Base-by-base conservation (phyloP, 2,329 filamentous ascomycete species). In the Trichoderma sp. region DNA sequence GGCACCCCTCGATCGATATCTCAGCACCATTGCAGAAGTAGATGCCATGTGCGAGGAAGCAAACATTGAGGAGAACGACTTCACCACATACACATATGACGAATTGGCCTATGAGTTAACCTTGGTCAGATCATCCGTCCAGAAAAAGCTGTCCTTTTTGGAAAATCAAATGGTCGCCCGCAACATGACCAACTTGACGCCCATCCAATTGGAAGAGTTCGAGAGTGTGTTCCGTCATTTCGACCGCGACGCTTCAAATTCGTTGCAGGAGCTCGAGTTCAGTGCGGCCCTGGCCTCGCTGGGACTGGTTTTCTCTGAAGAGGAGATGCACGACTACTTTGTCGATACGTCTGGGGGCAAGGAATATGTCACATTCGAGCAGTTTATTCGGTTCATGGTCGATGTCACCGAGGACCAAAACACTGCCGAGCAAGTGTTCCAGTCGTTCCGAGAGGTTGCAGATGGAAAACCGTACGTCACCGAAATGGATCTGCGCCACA, bases 331-430 rank as follows among this genome's bases (percentile, higher is more conserved):
- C 81, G 91, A 95, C 68, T 95, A 95, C 77, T 99, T 98, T 82
- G 79, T 92, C 65, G 92, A 95, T 69, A 97, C 95, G n/a, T 95
- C 93, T 74, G 90, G 89, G 47, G 94, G 90, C 43, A 88, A 86
- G 75, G 92, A 91, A 81, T 89, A 92, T 75, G 96, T 99, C 66
- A 96, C 93, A 5, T 99, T 99, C 79, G 96, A 99, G 84, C 95
- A 98, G 82, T 99, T 99, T 80, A 99, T 99, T 80, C 91, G 93
- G 51, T 99, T 99, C 86, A 99, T 99, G 96, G 96, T 99, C 62
- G 94, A 97, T 76, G 96, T 98, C 64, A 99, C 96, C 14, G 96
- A 99, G 83, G 96, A 99, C 80, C 96, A 99, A 83, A 98, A 99
- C 81, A 98, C 95, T 4, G 96, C 96, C 14, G 96, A 98, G 82